These are phyloP conservation scores for Boletales sp. DNA, from an alignment of 768 basidiomycete genomes.

Conservation along the genomic window DNA sequence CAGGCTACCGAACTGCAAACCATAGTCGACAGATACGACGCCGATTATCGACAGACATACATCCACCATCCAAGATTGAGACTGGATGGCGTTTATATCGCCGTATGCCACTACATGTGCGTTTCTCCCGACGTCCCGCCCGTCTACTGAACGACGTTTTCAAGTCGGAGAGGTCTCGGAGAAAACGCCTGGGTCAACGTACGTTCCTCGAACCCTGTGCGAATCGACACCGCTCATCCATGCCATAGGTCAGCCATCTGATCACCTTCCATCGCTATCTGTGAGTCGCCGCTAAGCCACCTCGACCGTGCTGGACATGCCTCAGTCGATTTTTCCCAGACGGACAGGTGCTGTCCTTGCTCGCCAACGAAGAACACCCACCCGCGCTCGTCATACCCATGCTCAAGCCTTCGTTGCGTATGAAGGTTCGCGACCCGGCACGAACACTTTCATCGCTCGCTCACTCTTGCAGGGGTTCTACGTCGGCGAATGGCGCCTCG, in stretches of 20 bases:
- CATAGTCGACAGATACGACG: conserved; percentile 49
- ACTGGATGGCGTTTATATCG: conserved; percentile 87
- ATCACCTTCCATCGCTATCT: conserved; percentile 93
- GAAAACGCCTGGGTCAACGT: conserved; percentile 90
- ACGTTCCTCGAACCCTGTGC: conserved; percentile 26
- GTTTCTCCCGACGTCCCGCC: conserved; percentile 21
- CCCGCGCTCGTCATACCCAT: conserved; percentile 73
- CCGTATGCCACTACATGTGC: conserved; percentile 85
- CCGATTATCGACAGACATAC: conserved; percentile 71
- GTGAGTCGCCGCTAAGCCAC: conserved; percentile 37
- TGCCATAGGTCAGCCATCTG: conserved; percentile 66
- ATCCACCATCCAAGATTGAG: conserved; percentile 85
- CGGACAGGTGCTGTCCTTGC: conserved; percentile 80
- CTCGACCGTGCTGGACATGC: conserved; percentile 2
- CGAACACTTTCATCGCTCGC: not conserved
- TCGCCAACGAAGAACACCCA: conserved; percentile 72
- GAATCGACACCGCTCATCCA: conserved; percentile 3
- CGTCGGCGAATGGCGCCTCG: conserved; percentile 71
- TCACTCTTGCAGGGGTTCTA: conserved; percentile 54
- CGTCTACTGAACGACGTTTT: conserved; percentile 4
- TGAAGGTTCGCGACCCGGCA: conserved; percentile 50
- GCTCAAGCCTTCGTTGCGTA: conserved; percentile 71
- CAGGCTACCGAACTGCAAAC: conserved; percentile 45
- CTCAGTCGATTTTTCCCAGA: conserved; percentile 81
- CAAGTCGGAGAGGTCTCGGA: conserved; percentile 56